Evolutionary conservation across 148 eudicot species (phyloP).

Genomic region (Persicaria maculosa): DNA sequence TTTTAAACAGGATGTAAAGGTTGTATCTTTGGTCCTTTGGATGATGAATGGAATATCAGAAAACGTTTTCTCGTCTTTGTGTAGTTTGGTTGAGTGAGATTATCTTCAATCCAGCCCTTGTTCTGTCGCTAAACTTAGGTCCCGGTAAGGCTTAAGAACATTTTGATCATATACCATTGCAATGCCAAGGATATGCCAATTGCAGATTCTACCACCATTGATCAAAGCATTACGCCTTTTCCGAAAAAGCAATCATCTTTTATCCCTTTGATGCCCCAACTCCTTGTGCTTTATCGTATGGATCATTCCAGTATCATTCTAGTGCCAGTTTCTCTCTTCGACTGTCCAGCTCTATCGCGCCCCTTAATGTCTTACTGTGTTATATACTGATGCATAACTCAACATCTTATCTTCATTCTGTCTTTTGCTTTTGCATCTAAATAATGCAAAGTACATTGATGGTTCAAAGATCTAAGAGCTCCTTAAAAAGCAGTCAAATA

Average conservation of each 20-base stretch:
- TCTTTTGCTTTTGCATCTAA: not conserved
- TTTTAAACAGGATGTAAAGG: not conserved
- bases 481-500: not conserved
- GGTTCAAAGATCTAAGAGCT: not conserved
- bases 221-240: not conserved
- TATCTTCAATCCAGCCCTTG: no score
- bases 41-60: no score
- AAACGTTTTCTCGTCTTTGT: no score
- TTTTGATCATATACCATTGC: not conserved
- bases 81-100: no score
- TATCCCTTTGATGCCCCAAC: not conserved
- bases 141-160: not conserved
- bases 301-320: slow-evolving; percentile 9
- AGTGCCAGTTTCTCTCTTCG: not conserved
- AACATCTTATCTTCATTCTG: not conserved
- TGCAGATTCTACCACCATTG: slow-evolving; percentile 6
- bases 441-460: not conserved
- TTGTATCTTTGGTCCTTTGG: no score
- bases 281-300: slow-evolving; percentile 2
- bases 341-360: not conserved
- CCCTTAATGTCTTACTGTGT: not conserved
- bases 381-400: not conserved
- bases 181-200: slow-evolving; percentile 12
- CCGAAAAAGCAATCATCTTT: not conserved
- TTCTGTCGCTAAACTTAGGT: not conserved